Percentiles rank a stretch among this genome's conserved stretches.
These are phyloP conservation scores for Borovskyia barvae DNA, from an alignment of 208 protist species.

Conservation along the genomic window DNA sequence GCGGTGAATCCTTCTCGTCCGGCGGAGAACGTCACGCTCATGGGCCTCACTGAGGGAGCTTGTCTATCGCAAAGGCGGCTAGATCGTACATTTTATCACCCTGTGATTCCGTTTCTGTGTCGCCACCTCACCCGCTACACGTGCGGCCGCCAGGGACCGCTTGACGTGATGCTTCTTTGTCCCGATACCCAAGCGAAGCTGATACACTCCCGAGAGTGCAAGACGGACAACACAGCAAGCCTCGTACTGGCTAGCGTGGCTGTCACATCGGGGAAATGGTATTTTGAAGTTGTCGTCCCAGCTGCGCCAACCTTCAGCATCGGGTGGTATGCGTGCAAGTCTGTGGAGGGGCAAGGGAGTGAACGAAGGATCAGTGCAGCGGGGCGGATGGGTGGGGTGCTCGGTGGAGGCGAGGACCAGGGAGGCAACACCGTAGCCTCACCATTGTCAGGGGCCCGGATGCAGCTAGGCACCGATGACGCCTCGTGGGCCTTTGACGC, in stretches of 20 bases:
- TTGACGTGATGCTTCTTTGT: constrained; percentile 53
- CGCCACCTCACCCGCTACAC: constrained; percentile 13
- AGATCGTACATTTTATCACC: constrained; percentile 7
- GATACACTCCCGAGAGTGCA: constrained; percentile 14
- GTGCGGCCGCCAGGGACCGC: constrained; percentile 52
- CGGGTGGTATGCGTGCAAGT: constrained; percentile 49
- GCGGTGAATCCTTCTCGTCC: not conserved
- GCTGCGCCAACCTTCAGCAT: constrained; percentile 39
- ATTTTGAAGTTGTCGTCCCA: constrained; percentile 80
- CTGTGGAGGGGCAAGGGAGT: constrained; percentile 20
- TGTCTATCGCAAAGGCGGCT: not conserved
- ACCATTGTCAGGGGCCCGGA: not conserved
- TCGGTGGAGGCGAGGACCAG: not conserved
- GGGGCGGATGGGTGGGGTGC: not conserved
- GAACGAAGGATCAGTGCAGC: not conserved
- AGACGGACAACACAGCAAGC: constrained; percentile 51
- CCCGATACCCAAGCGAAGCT: constrained; percentile 32
- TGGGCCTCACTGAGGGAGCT: no score
- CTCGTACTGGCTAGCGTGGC: constrained; percentile 68
- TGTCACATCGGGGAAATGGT: constrained; percentile 79
- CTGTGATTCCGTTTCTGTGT: constrained; percentile 8
- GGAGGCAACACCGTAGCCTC: not conserved
- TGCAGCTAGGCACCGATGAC: constrained; percentile 63
- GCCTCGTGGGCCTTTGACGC: constrained; percentile 84
- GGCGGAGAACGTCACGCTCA: not conserved